Percentiles rank a stretch among this genome's conserved stretches.
These are phyloP conservation scores for Cryptosporidium tyzzeri DNA, from an alignment of 169 alveolate genomes.

Conservation along the genomic window DNA sequence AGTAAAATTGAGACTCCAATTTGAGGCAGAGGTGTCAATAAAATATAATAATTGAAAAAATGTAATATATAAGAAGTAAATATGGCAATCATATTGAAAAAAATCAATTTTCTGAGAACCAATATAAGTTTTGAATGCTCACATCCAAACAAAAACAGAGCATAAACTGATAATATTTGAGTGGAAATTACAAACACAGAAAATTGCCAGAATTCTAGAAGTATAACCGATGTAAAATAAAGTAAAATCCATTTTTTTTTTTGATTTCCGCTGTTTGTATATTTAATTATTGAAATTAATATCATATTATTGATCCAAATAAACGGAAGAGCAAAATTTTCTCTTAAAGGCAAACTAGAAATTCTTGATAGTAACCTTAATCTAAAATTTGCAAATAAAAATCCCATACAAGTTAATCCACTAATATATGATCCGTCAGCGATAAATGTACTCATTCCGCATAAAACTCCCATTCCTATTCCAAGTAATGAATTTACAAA, in stretches of 20 bases:
- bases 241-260: constrained; percentile 37
- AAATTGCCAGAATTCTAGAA: constrained; percentile 66
- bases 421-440: constrained; percentile 66
- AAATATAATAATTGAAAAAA: constrained; percentile 31
- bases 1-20: constrained; percentile 46
- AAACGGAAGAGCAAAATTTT: constrained; percentile 80
- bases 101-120: constrained; percentile 2
- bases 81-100: not conserved
- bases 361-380: constrained; percentile 76
- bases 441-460: constrained; percentile 48
- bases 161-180: constrained; percentile 29
- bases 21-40: constrained; percentile 24
- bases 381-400: constrained; percentile 75
- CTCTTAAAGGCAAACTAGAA: constrained; percentile 79
- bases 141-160: constrained; percentile 43
- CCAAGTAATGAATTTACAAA: constrained; percentile 47
- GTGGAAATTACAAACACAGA: constrained; percentile 53
- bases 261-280: not conserved
- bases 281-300: constrained; percentile 16
- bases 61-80: constrained; percentile 20
- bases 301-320: constrained; percentile 76
- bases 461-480: constrained; percentile 67
- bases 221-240: constrained; percentile 11
- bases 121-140: not conserved
- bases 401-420: constrained; percentile 77